A percentile compares a stretch with the other conserved stretches of the same genome.
Evolutionary conservation across 2,329 filamentous ascomycete species (phyloP).

Genomic region (Chaetomium sp.): DNA sequence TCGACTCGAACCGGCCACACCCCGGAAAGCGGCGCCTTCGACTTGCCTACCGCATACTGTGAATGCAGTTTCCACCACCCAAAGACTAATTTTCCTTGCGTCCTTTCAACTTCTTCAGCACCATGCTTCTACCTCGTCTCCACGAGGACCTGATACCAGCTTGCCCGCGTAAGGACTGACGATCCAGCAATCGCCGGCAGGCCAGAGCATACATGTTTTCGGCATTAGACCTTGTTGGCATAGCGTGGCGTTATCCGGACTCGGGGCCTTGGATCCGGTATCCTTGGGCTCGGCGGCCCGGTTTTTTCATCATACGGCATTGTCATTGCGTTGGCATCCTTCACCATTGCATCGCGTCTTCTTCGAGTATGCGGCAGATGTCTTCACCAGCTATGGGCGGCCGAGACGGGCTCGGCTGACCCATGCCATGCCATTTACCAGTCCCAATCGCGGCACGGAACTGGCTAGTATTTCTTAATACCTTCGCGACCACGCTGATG

Average conservation of each 20-base stretch:
- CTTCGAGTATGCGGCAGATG: constrained; percentile 21
- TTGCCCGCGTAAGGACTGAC: constrained; percentile 30
- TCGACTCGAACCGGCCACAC: not conserved
- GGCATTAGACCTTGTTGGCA: constrained; percentile 35
- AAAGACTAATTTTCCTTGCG: constrained; percentile 18
- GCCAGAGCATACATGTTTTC: constrained; percentile 28
- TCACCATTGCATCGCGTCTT: constrained; percentile 21
- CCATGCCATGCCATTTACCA: constrained; percentile 18
- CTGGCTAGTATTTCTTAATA: constrained; percentile 25
- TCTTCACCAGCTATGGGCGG: constrained; percentile 4
- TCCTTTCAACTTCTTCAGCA: constrained; percentile 18
- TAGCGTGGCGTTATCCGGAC: constrained; percentile 33
- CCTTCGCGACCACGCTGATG: constrained; percentile 21
- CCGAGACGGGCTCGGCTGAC: constrained; percentile 2
- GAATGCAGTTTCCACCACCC: constrained; percentile 7
- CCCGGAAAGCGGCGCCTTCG: not conserved
- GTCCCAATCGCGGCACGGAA: constrained; percentile 18
- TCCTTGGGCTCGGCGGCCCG: constrained; percentile 28
- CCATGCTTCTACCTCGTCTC: constrained; percentile 8
- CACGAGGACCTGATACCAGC: constrained; percentile 8
- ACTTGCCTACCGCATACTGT: not conserved
- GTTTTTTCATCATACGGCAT: constrained; percentile 26
- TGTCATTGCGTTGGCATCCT: constrained; percentile 24
- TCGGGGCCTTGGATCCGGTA: constrained; percentile 33
- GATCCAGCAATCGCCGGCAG: constrained; percentile 30